Base-by-base conservation (phyloP, 257 asterid genomes). In the Solanum chiquidenum region DNA sequence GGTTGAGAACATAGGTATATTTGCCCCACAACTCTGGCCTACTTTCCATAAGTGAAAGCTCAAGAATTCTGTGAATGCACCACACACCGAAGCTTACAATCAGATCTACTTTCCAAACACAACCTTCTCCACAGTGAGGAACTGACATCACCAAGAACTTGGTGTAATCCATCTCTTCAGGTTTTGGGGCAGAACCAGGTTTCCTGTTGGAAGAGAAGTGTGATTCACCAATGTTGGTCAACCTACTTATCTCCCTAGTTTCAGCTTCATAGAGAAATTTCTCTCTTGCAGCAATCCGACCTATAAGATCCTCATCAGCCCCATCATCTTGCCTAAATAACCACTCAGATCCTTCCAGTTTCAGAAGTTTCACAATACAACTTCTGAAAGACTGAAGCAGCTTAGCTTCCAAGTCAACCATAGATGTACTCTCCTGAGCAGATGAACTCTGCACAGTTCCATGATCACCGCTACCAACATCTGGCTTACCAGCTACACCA, bases 11-110 rank as follows among this genome's bases (percentile, higher is more conserved):
- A 68, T 88, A 96, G 38, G 99, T 97, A 89, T 97, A 97, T 90
- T 95, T 97, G 34, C 99, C 99, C 99, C 99, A 97, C 37, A 97
- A 96, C 89, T 97, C 99, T 2, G 99, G 99, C 88, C 99, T 87
- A 90, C 99, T 97, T 90, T 97, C 99, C 98, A 95, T 91, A 75
- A 94, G 96, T 35, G 98, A 97, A 71, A 97, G 98, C 84, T 95
- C 99, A 40, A 97, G 98, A 88, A 97, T 91, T 90, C 99, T 93
- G 88, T 94, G 99, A 89, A 97, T 97, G 92, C 98, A 94, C 99
- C 99, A 97, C 37, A 97, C 98, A 16, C 99, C 99, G 87, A 96
- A 97, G 95, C 99, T 95, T 86, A 95, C 87, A 73, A 97, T 89
- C 82, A 97, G 95, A 92, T 96, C 98, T 27, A 88, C 91, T 83